A percentile compares a stretch with the other conserved stretches of the same genome.
These are phyloP conservation scores for Balamuthia mandrillaris DNA, from an alignment of 208 protist species.

Conservation along the genomic window DNA sequence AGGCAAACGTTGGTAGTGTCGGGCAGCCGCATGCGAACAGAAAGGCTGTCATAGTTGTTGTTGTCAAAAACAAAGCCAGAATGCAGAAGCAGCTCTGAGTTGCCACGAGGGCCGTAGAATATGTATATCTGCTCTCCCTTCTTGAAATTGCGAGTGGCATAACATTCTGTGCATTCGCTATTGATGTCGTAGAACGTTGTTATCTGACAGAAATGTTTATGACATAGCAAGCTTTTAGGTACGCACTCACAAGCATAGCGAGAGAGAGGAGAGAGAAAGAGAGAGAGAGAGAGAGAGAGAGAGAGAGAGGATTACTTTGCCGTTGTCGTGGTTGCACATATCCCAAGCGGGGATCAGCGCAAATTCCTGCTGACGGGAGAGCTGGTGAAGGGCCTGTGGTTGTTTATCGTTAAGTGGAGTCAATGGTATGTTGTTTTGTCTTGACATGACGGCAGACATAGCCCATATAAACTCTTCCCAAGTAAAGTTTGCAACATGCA, in stretches of 20 bases:
- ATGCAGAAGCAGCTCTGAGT: constrained; percentile 7
- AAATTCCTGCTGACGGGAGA: background rate
- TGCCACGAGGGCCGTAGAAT: background rate
- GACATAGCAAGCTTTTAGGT: background rate
- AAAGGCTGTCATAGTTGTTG: background rate
- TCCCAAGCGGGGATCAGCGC: constrained; percentile 5
- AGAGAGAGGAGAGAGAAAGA: background rate
- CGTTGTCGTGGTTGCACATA: constrained; percentile 16
- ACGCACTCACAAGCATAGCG: background rate
- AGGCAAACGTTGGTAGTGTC: background rate
- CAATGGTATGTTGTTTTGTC: background rate
- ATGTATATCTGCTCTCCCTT: constrained; percentile 21
- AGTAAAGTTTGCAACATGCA: background rate
- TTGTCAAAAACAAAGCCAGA: background rate
- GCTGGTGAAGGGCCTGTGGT: background rate
- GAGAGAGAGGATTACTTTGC: background rate
- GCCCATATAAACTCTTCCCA: constrained; percentile 18
- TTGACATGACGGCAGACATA: background rate
- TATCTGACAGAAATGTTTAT: background rate
- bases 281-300: background rate
- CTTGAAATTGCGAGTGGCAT: background rate
- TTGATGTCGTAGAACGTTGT: background rate
- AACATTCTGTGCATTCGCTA: background rate
- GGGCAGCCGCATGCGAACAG: background rate
- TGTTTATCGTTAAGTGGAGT: no score